A percentile compares a stretch with the other conserved stretches of the same genome.
These are phyloP conservation scores for Austroboletus olivaceoglutinosus DNA, from an alignment of 1,284 basidiomycete species.

Conservation along the genomic window DNA sequence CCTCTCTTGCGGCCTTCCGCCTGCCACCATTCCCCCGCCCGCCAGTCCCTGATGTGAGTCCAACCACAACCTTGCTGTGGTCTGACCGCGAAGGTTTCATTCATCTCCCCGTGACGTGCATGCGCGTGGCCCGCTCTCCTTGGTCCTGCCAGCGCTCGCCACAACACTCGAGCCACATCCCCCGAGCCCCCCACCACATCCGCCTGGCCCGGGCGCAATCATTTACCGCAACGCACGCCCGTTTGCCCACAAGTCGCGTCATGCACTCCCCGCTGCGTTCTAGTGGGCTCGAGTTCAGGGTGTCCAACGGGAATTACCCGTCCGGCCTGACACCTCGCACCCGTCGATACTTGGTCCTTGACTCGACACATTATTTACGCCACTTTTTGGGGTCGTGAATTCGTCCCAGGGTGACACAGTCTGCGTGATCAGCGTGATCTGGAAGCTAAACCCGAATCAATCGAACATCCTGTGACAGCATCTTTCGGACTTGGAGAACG, in stretches of 20 bases:
- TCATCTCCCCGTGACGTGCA: constrained; percentile 33
- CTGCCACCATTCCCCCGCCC: constrained; percentile 15
- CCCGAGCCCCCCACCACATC: constrained; percentile 19
- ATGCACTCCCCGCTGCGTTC: neutral
- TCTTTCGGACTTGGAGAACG: constrained; percentile 27
- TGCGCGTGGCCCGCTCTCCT: neutral
- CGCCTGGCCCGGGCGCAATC: constrained; percentile 20
- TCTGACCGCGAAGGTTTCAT: constrained; percentile 31
- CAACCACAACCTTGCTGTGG: constrained; percentile 9
- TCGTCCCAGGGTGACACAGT: neutral
- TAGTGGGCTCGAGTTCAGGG: constrained; percentile 28
- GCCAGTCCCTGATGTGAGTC: constrained; percentile 1
- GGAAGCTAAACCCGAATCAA: constrained; percentile 1
- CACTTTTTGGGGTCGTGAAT: constrained; percentile 6
- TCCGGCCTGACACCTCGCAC: neutral
- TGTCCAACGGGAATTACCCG: constrained; percentile 32
- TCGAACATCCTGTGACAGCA: constrained; percentile 15
- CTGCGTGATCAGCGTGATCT: constrained; percentile 8
- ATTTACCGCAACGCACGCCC: constrained; percentile 4
- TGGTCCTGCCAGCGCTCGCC: constrained; percentile 3
- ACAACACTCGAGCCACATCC: neutral
- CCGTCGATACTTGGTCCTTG: neutral
- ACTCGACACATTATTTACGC: neutral
- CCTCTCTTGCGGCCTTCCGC: constrained; percentile 26
- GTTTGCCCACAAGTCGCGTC: constrained; percentile 13